Base-by-base conservation (phyloP, 106 monocot species). In the Dactylorhiza incarnata region DNA sequence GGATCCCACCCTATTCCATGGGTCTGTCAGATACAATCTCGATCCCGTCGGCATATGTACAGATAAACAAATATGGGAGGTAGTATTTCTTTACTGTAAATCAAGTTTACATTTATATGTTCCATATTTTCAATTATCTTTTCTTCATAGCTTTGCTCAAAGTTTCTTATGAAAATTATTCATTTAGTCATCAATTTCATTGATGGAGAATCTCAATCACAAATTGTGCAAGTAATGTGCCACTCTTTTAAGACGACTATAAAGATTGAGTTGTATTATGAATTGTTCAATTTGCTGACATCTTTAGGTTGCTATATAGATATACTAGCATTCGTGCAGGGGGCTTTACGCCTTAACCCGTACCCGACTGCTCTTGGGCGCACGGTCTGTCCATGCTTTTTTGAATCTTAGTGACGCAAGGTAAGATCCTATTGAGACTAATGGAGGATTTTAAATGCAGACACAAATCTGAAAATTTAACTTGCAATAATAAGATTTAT, bases 21-120 rank as follows among this genome's bases (percentile, higher is more conserved):
- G 97, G 23, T 85, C 89, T 9, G 86, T 97, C 73, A 87, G 93
- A 88, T 91, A 89, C 73, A 97, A 97, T 79, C 76, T 97, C 53
- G 97, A 97, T 79, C 97, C 97, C 25, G 71, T 91, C 53, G 81
- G 77, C 16, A 77, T 84, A 65, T 85, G 89, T 68, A 80, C 81
- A 5, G 97, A 97, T 76, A 79, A 84, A 63, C 83, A 94, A 17
- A 91, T 97, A 75, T 97, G 97, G 93, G 89, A 95, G 95, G 95
- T 94, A 91, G 58, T 11, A 11, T 62, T 26, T 50, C 7, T 66
- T 50, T 47, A 19, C 59, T 44, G n/a, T 59, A 59, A 22, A 20
- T 22, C 20, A 59, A 12, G 58, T 6, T 7, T 59, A 9, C 0
- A 22, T 15, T 54, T 54, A 15, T 4, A 15, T 54, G 54, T 15